Conservation (phyloP, 2,329 filamentous ascomycete species). For the Xenosphaeropsis pyriputrescens region DNA sequence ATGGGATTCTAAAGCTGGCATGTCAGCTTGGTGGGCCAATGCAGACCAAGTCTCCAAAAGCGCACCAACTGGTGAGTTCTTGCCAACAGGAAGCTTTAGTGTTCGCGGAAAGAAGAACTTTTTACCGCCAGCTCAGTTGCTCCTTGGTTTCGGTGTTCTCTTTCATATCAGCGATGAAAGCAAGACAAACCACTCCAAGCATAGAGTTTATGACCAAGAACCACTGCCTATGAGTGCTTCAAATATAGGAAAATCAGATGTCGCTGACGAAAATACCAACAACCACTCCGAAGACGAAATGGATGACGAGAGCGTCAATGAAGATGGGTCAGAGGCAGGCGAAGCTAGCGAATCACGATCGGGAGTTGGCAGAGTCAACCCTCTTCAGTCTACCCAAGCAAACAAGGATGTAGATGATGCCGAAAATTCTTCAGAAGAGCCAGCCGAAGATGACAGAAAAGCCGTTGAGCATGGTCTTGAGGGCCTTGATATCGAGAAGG, state of each 20-base stretch:
- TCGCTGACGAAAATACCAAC: neutral
- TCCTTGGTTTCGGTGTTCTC: constrained; percentile 77
- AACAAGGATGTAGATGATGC: constrained; percentile 1
- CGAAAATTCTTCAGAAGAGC: neutral
- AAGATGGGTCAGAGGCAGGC: neutral
- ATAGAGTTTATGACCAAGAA: constrained; percentile 36
- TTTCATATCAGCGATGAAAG: constrained; percentile 86
- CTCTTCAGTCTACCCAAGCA: neutral
- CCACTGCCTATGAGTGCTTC: neutral
- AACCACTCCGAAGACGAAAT: neutral
- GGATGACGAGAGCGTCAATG: neutral
- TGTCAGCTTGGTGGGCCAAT: constrained; percentile 93
- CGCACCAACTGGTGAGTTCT: constrained; percentile 62
- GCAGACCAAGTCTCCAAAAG: constrained; percentile 85
- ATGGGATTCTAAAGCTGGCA: constrained; percentile 92
- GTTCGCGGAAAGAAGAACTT: constrained; percentile 83
- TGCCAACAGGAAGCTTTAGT: constrained; percentile 66
- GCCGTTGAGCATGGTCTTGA: too few species aligned
- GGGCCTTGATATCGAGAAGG: neutral
- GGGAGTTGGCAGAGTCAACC: neutral
- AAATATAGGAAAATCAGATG: neutral
- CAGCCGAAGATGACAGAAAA: constrained; percentile 12
- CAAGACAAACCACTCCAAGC: constrained; percentile 64
- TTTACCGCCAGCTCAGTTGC: constrained; percentile 70
- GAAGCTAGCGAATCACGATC: neutral